These are phyloP conservation scores for Rhizopogon sp. DNA, from an alignment of 768 basidiomycete species.

Conservation along the genomic window DNA sequence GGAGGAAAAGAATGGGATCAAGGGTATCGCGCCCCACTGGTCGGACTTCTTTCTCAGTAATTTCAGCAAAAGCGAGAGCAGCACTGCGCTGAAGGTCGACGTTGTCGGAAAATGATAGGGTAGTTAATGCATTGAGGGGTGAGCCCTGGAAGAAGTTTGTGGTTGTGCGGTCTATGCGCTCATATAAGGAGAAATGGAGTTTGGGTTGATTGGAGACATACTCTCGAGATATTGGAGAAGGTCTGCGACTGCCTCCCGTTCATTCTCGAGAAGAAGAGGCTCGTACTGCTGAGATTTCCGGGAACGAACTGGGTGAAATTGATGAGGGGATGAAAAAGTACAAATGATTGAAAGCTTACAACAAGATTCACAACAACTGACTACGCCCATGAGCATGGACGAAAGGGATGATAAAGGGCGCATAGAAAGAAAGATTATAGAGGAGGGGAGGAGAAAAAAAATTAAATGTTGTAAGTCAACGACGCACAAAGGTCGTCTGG, in stretches of 20 bases:
- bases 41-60: slow-evolving; percentile 98
- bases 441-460: slow-evolving; percentile 9
- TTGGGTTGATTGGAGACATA: slow-evolving; percentile 32
- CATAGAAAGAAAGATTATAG: not conserved
- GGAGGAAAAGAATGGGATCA: slow-evolving; percentile 95
- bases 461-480: slow-evolving; percentile 11
- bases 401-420: not conserved
- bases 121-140: slow-evolving; percentile 90
- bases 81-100: slow-evolving; percentile 98
- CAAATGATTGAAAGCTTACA: slow-evolving; percentile 41
- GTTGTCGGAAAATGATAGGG: slow-evolving; percentile 97
- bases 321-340: slow-evolving; percentile 9
- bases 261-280: slow-evolving; percentile 83
- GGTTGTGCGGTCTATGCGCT: slow-evolving; percentile 80
- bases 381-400: slow-evolving; percentile 55
- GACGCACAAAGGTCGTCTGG: too few species aligned
- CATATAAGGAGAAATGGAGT: slow-evolving; percentile 3
- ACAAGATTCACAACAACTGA: slow-evolving; percentile 84
- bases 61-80: slow-evolving; percentile 97
- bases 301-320: slow-evolving; percentile 55
- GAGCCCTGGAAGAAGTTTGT: slow-evolving; percentile 98
- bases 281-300: slow-evolving; percentile 85
- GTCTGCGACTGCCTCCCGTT: slow-evolving; percentile 97
- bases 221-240: slow-evolving; percentile 97
- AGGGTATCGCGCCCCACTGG: slow-evolving; percentile 95